These are phyloP conservation scores for Tagetes patula DNA, from an alignment of 129 eudicot species.

Conservation along the genomic window DNA sequence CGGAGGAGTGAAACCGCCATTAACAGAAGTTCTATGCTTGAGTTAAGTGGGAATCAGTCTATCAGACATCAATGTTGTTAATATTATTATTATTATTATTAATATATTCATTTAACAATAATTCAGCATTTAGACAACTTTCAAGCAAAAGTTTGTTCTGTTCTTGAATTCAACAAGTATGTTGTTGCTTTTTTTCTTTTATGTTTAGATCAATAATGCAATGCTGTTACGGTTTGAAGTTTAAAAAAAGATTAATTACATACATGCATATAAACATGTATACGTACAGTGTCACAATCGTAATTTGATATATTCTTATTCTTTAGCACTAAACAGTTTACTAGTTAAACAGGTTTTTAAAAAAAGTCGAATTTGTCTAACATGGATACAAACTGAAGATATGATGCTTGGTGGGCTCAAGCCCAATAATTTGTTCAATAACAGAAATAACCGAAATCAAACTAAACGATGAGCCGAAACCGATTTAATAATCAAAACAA, in stretches of 20 bases:
- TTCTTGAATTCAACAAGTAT: neutral
- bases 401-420: neutral
- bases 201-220: conserved; percentile 6
- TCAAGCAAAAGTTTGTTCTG: conserved; percentile 5
- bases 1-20: neutral
- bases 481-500: neutral
- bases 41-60: neutral
- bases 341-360: too few relatives aligned
- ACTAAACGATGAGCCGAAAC: neutral
- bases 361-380: neutral
- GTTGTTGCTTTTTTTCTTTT: neutral
- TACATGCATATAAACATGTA: neutral
- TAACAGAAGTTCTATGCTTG: neutral
- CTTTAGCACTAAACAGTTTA: too few relatives aligned
- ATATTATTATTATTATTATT: too few relatives aligned
- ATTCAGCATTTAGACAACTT: neutral
- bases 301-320: too few relatives aligned
- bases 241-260: neutral
- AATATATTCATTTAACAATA: conserved; percentile 2
- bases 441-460: neutral
- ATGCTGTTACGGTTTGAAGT: conserved; percentile 2
- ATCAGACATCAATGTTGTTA: neutral
- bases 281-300: neutral
- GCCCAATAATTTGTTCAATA: neutral
- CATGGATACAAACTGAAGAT: neutral